These are phyloP conservation scores for Jamesozyma spencerorum DNA, from an alignment of 805 yeast species.

Conservation along the genomic window DNA sequence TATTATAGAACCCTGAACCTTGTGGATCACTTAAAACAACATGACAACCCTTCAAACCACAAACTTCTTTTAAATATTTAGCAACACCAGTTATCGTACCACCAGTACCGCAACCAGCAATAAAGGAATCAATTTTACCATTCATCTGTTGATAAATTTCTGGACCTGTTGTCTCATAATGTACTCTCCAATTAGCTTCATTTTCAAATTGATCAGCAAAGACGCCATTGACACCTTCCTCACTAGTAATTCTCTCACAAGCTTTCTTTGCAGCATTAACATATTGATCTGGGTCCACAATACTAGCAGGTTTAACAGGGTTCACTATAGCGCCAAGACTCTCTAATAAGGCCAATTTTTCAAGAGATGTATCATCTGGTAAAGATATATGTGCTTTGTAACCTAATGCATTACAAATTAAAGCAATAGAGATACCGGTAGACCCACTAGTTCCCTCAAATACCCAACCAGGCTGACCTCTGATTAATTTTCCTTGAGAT, in stretches of 20 bases:
- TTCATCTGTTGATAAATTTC: conserved; percentile 75
- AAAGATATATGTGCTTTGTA: conserved; percentile 86
- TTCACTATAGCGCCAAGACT: conserved; percentile 76
- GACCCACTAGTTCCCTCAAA: conserved; percentile 97
- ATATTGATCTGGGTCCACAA: conserved; percentile 87
- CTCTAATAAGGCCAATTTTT: conserved; percentile 62
- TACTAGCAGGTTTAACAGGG: conserved; percentile 87
- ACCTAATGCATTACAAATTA: conserved; percentile 82
- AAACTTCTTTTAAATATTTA: conserved; percentile 57
- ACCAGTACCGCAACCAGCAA: conserved; percentile 93
- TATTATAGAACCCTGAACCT: conserved; percentile 83
- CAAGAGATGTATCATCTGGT: conserved; percentile 87
- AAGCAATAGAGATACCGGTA: conserved; percentile 89
- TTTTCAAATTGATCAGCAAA: conserved; percentile 96
- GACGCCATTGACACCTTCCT: conserved; percentile 42
- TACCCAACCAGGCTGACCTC: conserved; percentile 50
- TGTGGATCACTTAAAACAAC: conserved; percentile 88
- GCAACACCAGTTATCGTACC: conserved; percentile 95
- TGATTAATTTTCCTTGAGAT: conserved; percentile 40
- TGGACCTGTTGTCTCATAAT: conserved; percentile 80
- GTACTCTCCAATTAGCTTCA: conserved; percentile 80
- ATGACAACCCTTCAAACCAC: conserved; percentile 31
- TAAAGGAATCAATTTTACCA: conserved; percentile 59
- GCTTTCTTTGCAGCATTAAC: conserved; percentile 76
- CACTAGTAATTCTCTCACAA: conserved; percentile 39